Percentiles rank a stretch among this genome's conserved stretches.
These are phyloP conservation scores for Apiotrichum sp. DNA, from an alignment of 1,284 basidiomycete genomes.

Conservation along the genomic window DNA sequence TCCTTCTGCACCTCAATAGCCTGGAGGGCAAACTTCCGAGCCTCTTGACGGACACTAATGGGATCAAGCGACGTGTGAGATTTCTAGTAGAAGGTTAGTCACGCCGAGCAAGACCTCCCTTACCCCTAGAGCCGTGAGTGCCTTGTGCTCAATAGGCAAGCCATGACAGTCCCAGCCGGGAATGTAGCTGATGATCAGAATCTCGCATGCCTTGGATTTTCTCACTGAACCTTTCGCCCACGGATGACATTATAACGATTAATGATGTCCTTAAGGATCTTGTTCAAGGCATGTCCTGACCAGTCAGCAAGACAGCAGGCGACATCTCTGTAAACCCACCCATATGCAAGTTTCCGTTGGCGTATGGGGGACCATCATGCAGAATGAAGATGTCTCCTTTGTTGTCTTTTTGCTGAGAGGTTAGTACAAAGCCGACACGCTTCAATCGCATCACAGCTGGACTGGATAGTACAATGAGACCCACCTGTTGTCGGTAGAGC, in stretches of 20 bases:
- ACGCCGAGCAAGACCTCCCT: constrained; percentile 88
- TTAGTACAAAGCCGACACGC: not conserved
- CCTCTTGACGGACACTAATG: constrained; percentile 63
- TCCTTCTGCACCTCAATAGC: constrained; percentile 71
- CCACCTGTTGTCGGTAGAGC: constrained; percentile 79
- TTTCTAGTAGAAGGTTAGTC: constrained; percentile 49
- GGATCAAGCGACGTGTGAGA: constrained; percentile 54
- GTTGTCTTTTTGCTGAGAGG: constrained; percentile 57
- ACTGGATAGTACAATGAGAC: constrained; percentile 33
- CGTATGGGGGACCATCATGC: constrained; percentile 97
- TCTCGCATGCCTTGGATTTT: constrained; percentile 50
- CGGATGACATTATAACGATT: constrained; percentile 78
- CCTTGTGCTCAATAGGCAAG: constrained; percentile 92
- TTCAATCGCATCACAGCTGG: not conserved
- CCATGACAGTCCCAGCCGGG: constrained; percentile 99
- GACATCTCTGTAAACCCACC: constrained; percentile 52
- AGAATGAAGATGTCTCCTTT: constrained; percentile 61
- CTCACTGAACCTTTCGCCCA: constrained; percentile 77
- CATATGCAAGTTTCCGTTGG: constrained; percentile 92
- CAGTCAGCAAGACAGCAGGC: not conserved
- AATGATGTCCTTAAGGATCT: constrained; percentile 94
- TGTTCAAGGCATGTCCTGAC: constrained; percentile 90
- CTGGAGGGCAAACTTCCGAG: constrained; percentile 64
- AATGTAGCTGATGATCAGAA: constrained; percentile 63
- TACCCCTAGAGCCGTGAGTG: constrained; percentile 68